Percentiles rank a stretch among this genome's conserved stretches.
Evolutionary conservation across 371 early-diverging fungal genomes (phyloP).

Genomic region (Mortierella sp.): DNA sequence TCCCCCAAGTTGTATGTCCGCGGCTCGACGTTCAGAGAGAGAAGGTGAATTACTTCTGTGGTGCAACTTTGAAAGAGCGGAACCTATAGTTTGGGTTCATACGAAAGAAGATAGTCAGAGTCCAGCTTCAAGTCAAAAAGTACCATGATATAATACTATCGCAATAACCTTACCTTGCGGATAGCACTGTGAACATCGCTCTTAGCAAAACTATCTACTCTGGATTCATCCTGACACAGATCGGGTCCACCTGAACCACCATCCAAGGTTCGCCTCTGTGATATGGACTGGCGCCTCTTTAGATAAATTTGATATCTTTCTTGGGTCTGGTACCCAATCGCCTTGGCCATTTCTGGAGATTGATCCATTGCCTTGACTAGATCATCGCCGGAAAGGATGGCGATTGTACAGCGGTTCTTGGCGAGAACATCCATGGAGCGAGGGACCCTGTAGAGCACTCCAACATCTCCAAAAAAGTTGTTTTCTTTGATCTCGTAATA

Average conservation of each 20-base stretch:
- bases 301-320: constrained; percentile 57
- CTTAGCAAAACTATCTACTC: constrained; percentile 42
- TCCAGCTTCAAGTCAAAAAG: neutral
- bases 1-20: constrained; percentile 63
- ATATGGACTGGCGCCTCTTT: constrained; percentile 52
- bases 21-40: constrained; percentile 66
- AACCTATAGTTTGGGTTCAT: constrained; percentile 56
- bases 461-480: constrained; percentile 87
- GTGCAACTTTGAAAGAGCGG: constrained; percentile 65
- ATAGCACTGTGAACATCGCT: constrained; percentile 46
- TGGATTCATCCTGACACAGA: constrained; percentile 35
- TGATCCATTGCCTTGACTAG: constrained; percentile 59
- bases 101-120: neutral
- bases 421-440: constrained; percentile 88
- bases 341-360: constrained; percentile 54
- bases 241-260: constrained; percentile 39
- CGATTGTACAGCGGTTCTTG: constrained; percentile 76
- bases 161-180: constrained; percentile 32
- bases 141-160: neutral
- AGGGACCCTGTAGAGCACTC: constrained; percentile 82
- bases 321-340: constrained; percentile 53
- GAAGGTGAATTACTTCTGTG: constrained; percentile 64
- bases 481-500: constrained; percentile 79
- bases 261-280: constrained; percentile 31
- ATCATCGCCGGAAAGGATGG: constrained; percentile 72